phyloP scores from a whole-genome alignment of 345 rosid species.

The Camelina hispida region DNA sequence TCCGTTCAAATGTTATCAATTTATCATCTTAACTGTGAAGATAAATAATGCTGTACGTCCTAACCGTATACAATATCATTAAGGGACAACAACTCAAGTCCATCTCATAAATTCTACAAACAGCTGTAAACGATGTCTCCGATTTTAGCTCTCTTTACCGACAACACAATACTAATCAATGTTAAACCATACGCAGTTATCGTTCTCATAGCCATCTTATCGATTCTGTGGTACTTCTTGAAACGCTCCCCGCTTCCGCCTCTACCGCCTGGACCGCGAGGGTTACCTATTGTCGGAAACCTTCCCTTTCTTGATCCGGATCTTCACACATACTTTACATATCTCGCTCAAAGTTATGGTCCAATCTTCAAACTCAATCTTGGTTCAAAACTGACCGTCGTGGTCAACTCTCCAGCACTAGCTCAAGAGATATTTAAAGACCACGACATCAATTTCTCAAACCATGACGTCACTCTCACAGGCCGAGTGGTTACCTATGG shows the following conservation, averaged over 20 bases:
- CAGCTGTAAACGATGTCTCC: constrained; percentile 4
- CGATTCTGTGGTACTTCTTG: not conserved
- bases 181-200: constrained; percentile 1
- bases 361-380: constrained; percentile 52
- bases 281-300: constrained; percentile 58
- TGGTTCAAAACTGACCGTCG: constrained; percentile 49
- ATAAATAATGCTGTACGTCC: not conserved
- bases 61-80: not conserved
- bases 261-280: constrained; percentile 57
- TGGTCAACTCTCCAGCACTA: constrained; percentile 50
- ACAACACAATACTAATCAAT: not conserved
- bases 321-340: constrained; percentile 52
- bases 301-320: constrained; percentile 54
- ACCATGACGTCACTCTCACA: constrained; percentile 48
- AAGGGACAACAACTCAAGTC: not conserved
- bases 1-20: not conserved
- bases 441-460: constrained; percentile 53
- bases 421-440: constrained; percentile 53
- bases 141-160: not conserved
- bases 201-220: constrained; percentile 15
- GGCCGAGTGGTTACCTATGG: constrained; percentile 39
- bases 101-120: not conserved
- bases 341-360: constrained; percentile 46
- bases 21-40: no score
- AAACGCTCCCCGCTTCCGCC: constrained; percentile 24